A percentile compares a stretch with the other conserved stretches of the same genome.
phyloP scores from a whole-genome alignment of 1,139 yeast species.

The Kodamaea plutei region DNA sequence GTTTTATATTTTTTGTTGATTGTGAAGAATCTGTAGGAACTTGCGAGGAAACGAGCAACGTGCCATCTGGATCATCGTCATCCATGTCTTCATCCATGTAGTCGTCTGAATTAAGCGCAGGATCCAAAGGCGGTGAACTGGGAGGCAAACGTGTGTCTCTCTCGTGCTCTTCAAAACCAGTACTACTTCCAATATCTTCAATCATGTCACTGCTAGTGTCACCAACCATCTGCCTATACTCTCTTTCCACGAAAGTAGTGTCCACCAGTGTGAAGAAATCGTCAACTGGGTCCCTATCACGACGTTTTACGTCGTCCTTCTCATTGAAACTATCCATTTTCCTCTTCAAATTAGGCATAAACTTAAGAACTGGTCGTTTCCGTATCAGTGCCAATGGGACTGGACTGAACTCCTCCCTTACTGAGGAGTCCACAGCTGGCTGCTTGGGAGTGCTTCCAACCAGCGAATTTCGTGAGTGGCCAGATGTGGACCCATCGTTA shows the following conservation, averaged over 20 bases:
- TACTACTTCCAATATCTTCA: conserved; percentile 9
- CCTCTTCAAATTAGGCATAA: conserved; percentile 38
- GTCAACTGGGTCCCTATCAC: conserved; percentile 22
- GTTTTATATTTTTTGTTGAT: conserved; percentile 2
- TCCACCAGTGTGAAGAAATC: conserved; percentile 3
- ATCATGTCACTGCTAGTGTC: conserved; percentile 10
- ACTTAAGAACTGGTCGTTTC: conserved; percentile 7
- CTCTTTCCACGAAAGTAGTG: conserved; percentile 6
- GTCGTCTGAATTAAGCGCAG: too few species aligned
- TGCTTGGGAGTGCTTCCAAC: neutral
- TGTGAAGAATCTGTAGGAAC: conserved; percentile 7
- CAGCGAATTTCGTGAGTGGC: conserved; percentile 14
- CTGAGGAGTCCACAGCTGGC: neutral
- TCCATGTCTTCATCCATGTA: conserved; percentile 12
- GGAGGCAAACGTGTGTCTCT: conserved; percentile 6
- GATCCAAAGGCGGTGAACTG: conserved; percentile 9
- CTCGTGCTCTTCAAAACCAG: conserved; percentile 3
- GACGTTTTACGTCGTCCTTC: conserved; percentile 39
- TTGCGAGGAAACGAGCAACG: conserved; percentile 6
- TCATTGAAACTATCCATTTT: conserved; percentile 46
- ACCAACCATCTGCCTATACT: conserved; percentile 10
- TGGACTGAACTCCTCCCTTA: neutral
- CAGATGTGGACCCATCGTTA: conserved; percentile 1
- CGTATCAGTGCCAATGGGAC: conserved; percentile 15
- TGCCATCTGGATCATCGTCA: conserved; percentile 14